Evolutionary conservation across 148 eudicot species (phyloP).

Genomic region (Cornus kousa): DNA sequence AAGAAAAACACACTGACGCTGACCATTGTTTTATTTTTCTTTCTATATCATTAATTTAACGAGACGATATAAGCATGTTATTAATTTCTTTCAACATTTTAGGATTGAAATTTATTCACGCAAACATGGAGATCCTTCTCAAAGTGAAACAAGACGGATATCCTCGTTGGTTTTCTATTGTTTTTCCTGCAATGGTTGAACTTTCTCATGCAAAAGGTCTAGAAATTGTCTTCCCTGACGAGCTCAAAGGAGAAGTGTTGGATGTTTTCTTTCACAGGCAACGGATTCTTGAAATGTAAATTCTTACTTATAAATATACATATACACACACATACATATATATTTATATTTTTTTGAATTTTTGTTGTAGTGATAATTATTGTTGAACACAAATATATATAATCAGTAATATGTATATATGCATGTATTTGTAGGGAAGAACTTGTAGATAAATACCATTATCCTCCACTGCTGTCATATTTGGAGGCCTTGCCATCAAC

Average conservation of each 20-base stretch:
- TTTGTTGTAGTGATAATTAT: too few relatives aligned
- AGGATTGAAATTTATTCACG: constrained; percentile 26
- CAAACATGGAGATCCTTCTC: constrained; percentile 17
- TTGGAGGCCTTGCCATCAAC: constrained; percentile 25
- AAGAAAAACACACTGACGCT: too few relatives aligned
- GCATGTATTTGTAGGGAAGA: constrained; percentile 25
- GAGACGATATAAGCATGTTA: too few relatives aligned
- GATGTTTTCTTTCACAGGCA: constrained; percentile 18
- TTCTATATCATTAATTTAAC: neutral
- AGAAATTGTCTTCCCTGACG: constrained; percentile 5
- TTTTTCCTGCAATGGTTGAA: constrained; percentile 29
- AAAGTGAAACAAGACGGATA: neutral
- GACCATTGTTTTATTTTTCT: neutral
- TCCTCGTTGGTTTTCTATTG: constrained; percentile 29
- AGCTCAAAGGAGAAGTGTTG: neutral
- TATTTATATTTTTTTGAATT: too few relatives aligned
- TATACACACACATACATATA: too few relatives aligned
- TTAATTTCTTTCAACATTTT: too few relatives aligned
- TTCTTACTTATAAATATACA: neutral
- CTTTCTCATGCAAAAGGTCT: constrained; percentile 20
- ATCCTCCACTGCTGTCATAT: constrained; percentile 29
- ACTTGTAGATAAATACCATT: constrained; percentile 4
- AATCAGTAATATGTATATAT: neutral
- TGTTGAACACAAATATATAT: too few relatives aligned
- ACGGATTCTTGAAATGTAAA: constrained; percentile 22